Conservation (phyloP, 1,284 basidiomycete species). For the Cutaneotrichosporon sp. region DNA sequence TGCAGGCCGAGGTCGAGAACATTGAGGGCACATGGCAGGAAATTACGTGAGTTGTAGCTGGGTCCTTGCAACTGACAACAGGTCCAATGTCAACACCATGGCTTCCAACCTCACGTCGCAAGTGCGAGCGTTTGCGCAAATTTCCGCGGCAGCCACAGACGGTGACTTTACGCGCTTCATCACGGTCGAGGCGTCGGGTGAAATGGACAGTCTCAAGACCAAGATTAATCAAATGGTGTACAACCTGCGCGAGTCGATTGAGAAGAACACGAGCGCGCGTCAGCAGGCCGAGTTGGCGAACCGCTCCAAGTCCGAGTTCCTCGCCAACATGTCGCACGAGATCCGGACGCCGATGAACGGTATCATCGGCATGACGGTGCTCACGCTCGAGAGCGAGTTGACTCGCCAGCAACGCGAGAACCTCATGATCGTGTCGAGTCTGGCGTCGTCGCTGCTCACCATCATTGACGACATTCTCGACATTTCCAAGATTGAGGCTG, state of each 20-base stretch:
- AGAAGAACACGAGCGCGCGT: slow-evolving; percentile 97
- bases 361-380: slow-evolving; percentile 91
- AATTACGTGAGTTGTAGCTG: slow-evolving; percentile 73
- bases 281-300: slow-evolving; percentile 97
- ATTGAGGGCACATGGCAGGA: slow-evolving; percentile 98
- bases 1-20: slow-evolving; percentile 93
- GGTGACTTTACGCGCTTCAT: slow-evolving; percentile 99
- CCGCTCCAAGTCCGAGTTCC: slow-evolving; percentile 93
- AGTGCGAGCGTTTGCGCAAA: slow-evolving; percentile 98
- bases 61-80: slow-evolving; percentile 44
- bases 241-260: slow-evolving; percentile 92
- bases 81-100: slow-evolving; percentile 89
- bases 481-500: slow-evolving; percentile 97
- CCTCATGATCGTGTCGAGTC: slow-evolving; percentile 87
- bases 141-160: slow-evolving; percentile 96
- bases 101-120: slow-evolving; percentile 92
- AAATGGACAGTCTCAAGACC: slow-evolving; percentile 99
- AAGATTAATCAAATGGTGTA: slow-evolving; percentile 91
- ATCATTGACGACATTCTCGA: slow-evolving; percentile 99
- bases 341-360: slow-evolving; percentile 99
- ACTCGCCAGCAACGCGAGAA: slow-evolving; percentile 95
- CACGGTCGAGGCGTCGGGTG: slow-evolving; percentile 95
- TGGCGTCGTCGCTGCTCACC: slow-evolving; percentile 86
- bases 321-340: slow-evolving; percentile 96
- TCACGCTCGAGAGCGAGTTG: slow-evolving; percentile 66